phyloP scores from a whole-genome alignment of 306 rosid species.

The Senna siamea region DNA sequence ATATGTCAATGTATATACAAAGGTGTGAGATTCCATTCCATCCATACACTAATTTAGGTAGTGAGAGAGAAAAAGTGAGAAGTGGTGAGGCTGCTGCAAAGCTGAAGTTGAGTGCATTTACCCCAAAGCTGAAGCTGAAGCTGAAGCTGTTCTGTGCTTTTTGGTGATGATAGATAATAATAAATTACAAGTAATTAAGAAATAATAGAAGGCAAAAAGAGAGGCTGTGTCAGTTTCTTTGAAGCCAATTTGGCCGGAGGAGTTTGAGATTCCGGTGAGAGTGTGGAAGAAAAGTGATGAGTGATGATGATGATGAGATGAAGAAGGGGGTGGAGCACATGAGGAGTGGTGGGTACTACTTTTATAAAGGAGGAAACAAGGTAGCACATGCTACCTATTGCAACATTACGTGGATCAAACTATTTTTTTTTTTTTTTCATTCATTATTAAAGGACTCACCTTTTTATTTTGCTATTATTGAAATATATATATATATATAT shows the following conservation, averaged over 20 bases:
- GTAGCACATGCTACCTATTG: conserved; percentile 11
- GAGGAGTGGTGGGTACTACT: conserved; percentile 37
- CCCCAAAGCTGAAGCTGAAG: no score
- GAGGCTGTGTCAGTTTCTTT: conserved; percentile 41
- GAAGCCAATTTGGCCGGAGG: conserved; percentile 38
- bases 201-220: conserved; percentile 40
- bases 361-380: conserved; percentile 42
- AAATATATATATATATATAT: no score
- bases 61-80: background rate
- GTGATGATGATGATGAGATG: background rate
- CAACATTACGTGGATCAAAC: background rate
- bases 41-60: background rate
- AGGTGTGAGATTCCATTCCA: conserved; percentile 43
- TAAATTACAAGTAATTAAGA: conserved; percentile 1
- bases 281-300: background rate
- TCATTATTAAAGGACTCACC: no score
- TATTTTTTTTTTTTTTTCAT: background rate
- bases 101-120: no score
- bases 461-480: no score
- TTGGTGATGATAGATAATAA: conserved; percentile 1
- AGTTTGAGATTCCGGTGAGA: conserved; percentile 38
- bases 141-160: background rate
- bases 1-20: background rate
- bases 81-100: background rate
- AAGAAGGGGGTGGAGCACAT: background rate